Evolutionary conservation across 306 rosid genomes (phyloP), one percentile per base, ranked within the genome.

Genomic region (Rosa rugosa): DNA sequence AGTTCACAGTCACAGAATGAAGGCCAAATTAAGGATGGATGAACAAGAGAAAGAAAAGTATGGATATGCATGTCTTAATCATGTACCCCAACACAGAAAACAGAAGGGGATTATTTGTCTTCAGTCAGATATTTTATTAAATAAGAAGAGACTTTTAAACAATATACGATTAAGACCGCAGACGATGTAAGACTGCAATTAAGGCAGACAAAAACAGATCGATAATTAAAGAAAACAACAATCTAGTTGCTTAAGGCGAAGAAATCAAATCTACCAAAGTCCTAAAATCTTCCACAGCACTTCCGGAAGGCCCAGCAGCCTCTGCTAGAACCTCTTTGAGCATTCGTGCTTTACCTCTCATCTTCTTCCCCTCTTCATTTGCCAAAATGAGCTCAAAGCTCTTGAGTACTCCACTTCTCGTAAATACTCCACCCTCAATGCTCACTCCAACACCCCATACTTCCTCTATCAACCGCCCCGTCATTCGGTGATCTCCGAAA

Each of bases 391-490:
- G 27, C 9, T 82, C 79, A 73, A 91, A 86, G 65, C 86, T 80
- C 44, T 80, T 77, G 3, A 82, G 2, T 76, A 82, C 76, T 16
- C 88, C 89, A 31, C 84, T 42, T 71, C 84, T 88, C 1, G 78
- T 87, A 49, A 91, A 76, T 13, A 82, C 77, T 16, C 88, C 89
- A 38, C 84, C 86, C 59, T 82, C 87, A 11, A 86, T 51, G 31
- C 36, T 80, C 75, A 83, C 79, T 0, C 92, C 87, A 64, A 77
- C 50, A 62, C 83, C 84, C 93, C 89, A 86, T 11, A 78, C 18
- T 42, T 63, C 83, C 76, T 84, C 92, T 4, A 86, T 80, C 76
- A 83, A 67, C 44, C 86, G 75, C 1, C 80, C 86, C 14, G 54
- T 38, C 82, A 89, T 76, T 14, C 46, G 50, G 0, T 89, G 86